A percentile compares a stretch with the other conserved stretches of the same genome.
These are phyloP conservation scores for Pythium pyrilobum DNA, from an alignment of 352 stramenopile species.

Conservation along the genomic window DNA sequence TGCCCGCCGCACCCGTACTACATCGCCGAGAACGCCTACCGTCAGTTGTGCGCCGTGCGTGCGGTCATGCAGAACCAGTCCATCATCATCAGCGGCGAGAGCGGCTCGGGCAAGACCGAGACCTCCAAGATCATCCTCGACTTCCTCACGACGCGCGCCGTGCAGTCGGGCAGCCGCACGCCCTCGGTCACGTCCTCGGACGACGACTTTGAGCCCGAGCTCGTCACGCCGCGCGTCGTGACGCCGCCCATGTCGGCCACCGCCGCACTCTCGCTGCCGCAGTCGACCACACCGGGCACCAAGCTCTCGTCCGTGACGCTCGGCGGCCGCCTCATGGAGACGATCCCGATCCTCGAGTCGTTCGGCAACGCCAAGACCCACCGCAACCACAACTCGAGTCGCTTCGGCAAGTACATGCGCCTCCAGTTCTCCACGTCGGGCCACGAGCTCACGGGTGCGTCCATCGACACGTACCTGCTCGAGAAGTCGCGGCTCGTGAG, in stretches of 20 bases:
- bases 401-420: conserved; percentile 90
- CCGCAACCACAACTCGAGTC: conserved; percentile 89
- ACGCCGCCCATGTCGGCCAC: conserved; percentile 40
- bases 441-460: conserved; percentile 73
- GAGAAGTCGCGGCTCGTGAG: conserved; percentile 82
- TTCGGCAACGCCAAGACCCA: conserved; percentile 88
- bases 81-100: conserved; percentile 94
- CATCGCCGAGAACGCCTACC: conserved; percentile 78
- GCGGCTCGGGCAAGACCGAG: conserved; percentile 93
- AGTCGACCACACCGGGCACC: conserved; percentile 32
- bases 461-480: conserved; percentile 79
- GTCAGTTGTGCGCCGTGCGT: conserved; percentile 71
- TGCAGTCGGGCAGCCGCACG: conserved; percentile 31
- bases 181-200: conserved; percentile 47
- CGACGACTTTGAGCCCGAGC: conserved; percentile 52
- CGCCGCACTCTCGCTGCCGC: conserved; percentile 64
- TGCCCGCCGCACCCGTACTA: conserved; percentile 82
- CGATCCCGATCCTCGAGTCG: conserved; percentile 89
- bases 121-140: conserved; percentile 93
- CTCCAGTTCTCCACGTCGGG: conserved; percentile 68
- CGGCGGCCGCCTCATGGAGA: conserved; percentile 79
- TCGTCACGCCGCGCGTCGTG: conserved; percentile 29
- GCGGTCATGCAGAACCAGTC: conserved; percentile 90
- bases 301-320: conserved; percentile 67
- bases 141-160: conserved; percentile 72